A percentile compares a stretch with the other conserved stretches of the same genome.
phyloP scores from a whole-genome alignment of 1,284 basidiomycete species.

The Trichosporon coremiiforme region DNA sequence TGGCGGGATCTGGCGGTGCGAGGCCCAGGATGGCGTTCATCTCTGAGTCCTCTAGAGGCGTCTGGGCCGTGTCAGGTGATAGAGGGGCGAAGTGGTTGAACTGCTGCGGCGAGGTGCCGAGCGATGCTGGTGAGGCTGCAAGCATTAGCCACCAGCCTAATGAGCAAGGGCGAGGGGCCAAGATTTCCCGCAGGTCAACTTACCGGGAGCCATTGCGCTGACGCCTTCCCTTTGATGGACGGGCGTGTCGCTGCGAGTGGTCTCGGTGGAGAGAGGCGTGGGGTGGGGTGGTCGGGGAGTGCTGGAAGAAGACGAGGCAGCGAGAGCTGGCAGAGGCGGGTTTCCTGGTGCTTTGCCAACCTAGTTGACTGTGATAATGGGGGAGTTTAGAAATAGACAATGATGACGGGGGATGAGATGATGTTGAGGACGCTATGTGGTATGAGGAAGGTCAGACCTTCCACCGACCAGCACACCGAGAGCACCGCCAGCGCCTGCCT shows the following conservation, averaged over 20 bases:
- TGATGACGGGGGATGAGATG: slow-evolving; percentile 1
- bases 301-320: neutral
- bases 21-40: slow-evolving; percentile 37
- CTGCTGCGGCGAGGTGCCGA: slow-evolving; percentile 36
- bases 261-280: neutral
- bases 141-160: neutral
- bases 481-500: neutral
- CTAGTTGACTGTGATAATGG: slow-evolving; percentile 8
- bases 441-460: neutral
- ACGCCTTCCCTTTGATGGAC: slow-evolving; percentile 6
- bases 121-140: slow-evolving; percentile 28
- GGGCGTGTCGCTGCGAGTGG: neutral
- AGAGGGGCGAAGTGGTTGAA: slow-evolving; percentile 52
- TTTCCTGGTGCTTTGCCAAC: neutral
- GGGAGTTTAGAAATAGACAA: neutral
- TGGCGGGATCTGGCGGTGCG: slow-evolving; percentile 19
- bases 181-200: neutral
- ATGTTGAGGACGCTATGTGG: neutral
- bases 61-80: slow-evolving; percentile 46
- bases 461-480: slow-evolving; percentile 10
- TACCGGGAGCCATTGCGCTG: slow-evolving; percentile 14
- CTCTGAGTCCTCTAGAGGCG: slow-evolving; percentile 37
- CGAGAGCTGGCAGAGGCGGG: neutral
- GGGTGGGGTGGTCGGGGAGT: neutral
- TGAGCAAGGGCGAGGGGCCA: neutral